Conservation (phyloP, 2,329 filamentous ascomycete species). For the Sordariomycetes sp. region DNA sequence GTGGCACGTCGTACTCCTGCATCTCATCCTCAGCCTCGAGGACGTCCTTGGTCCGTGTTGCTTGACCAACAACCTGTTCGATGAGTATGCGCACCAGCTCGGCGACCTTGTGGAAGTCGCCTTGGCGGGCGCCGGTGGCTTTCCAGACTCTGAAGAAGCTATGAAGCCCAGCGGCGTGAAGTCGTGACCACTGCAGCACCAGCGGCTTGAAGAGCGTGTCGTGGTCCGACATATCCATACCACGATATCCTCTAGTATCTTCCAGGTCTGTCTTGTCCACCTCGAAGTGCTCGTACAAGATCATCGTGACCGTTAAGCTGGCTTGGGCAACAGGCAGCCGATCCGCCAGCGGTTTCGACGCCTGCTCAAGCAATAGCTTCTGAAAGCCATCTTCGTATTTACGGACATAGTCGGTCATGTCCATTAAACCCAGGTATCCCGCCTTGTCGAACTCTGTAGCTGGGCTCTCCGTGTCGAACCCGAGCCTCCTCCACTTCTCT, state of each 20-base stretch:
- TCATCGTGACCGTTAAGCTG: slow-evolving; percentile 76
- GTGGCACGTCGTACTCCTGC: slow-evolving; percentile 68
- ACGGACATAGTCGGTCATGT: slow-evolving; percentile 84
- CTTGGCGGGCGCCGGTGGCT: slow-evolving; percentile 70
- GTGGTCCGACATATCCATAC: slow-evolving; percentile 67
- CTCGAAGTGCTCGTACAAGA: slow-evolving; percentile 92
- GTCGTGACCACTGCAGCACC: slow-evolving; percentile 82
- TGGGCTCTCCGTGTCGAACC: slow-evolving; percentile 86
- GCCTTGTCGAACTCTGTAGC: slow-evolving; percentile 75
- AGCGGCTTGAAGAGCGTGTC: slow-evolving; percentile 83
- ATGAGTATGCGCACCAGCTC: slow-evolving; percentile 85
- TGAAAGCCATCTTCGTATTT: slow-evolving; percentile 90
- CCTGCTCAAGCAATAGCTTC: slow-evolving; percentile 85
- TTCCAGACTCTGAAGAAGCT: slow-evolving; percentile 93
- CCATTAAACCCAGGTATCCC: slow-evolving; percentile 95
- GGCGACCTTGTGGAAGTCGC: slow-evolving; percentile 88
- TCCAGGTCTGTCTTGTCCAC: slow-evolving; percentile 77
- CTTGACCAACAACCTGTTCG: slow-evolving; percentile 80
- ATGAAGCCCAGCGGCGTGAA: slow-evolving; percentile 79
- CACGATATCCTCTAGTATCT: slow-evolving; percentile 66
- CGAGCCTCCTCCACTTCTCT: slow-evolving; percentile 86
- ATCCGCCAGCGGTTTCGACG: slow-evolving; percentile 57
- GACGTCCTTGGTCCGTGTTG: slow-evolving; percentile 73
- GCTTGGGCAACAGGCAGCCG: slow-evolving; percentile 82
- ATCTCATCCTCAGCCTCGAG: slow-evolving; percentile 85